Evolutionary conservation across 345 rosid species (phyloP).

Genomic region (Hirschfeldia incana): DNA sequence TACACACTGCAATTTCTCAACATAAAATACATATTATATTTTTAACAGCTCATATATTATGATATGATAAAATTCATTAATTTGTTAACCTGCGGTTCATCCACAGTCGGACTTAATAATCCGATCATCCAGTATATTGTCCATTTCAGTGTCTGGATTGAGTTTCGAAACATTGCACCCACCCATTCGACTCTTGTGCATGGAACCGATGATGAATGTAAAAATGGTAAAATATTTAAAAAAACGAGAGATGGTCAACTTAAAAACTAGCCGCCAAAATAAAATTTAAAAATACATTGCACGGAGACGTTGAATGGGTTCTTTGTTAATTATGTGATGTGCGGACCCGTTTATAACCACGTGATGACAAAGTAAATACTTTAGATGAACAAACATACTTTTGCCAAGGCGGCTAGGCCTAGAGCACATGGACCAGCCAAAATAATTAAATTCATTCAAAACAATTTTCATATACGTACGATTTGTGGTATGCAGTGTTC

Average conservation of each 20-base stretch:
- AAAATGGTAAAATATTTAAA: neutral
- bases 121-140: no score
- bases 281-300: constrained; percentile 27
- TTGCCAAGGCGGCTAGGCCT: neutral
- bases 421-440: neutral
- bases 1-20: no score
- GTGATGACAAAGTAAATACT: neutral
- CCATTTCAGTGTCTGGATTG: no score
- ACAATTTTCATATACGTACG: neutral
- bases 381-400: neutral
- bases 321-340: constrained; percentile 22
- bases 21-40: no score
- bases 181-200: neutral
- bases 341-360: neutral
- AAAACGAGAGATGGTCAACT: neutral
- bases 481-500: neutral
- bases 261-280: neutral
- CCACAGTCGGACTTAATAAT: no score
- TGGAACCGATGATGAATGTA: neutral
- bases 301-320: constrained; percentile 5
- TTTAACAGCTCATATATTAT: no score
- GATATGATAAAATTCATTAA: no score
- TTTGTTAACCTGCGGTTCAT: no score
- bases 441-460: neutral
- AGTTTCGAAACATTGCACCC: no score